A percentile compares a stretch with the other conserved stretches of the same genome.
Conservation (phyloP, 306 rosid species). For the Vigna radiata region DNA sequence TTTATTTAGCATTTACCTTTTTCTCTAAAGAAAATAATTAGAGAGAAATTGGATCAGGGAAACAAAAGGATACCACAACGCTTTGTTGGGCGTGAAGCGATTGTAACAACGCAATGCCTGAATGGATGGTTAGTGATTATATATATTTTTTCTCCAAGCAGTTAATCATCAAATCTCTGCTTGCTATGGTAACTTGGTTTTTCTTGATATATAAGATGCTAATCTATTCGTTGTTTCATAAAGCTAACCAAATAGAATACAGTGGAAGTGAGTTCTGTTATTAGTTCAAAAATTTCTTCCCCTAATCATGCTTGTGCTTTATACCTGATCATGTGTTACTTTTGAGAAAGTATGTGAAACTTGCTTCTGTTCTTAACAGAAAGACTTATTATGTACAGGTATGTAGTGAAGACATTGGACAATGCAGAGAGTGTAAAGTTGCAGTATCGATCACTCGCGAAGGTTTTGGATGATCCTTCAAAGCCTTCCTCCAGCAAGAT, state of each 20-base stretch:
- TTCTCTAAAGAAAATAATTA: conserved; percentile 38
- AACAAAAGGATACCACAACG: conserved; percentile 98
- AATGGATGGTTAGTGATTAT: conserved; percentile 89
- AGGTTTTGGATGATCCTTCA: conserved; percentile 67
- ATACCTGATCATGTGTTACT: conserved; percentile 19
- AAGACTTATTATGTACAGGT: conserved; percentile 57
- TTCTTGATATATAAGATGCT: neutral
- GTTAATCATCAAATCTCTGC: conserved; percentile 28
- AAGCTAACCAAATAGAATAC: conserved; percentile 7
- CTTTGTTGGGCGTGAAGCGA: conserved; percentile 97
- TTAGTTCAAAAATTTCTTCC: neutral
- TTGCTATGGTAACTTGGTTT: conserved; percentile 24
- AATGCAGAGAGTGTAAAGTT: conserved; percentile 98
- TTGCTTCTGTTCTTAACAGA: conserved; percentile 34
- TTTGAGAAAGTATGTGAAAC: neutral
- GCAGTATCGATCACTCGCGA: conserved; percentile 97
- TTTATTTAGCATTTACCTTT: conserved; percentile 7
- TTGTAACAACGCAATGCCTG: conserved; percentile 97
- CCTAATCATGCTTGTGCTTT: neutral
- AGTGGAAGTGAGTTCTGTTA: neutral
- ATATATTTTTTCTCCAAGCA: conserved; percentile 7
- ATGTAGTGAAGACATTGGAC: conserved; percentile 98
- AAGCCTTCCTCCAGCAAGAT: conserved; percentile 75
- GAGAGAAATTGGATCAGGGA: conserved; percentile 68
- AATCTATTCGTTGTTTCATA: conserved; percentile 7